Evolutionary conservation across 2,329 filamentous ascomycete genomes (phyloP).

Genomic region (Diaporthe longicolla): DNA sequence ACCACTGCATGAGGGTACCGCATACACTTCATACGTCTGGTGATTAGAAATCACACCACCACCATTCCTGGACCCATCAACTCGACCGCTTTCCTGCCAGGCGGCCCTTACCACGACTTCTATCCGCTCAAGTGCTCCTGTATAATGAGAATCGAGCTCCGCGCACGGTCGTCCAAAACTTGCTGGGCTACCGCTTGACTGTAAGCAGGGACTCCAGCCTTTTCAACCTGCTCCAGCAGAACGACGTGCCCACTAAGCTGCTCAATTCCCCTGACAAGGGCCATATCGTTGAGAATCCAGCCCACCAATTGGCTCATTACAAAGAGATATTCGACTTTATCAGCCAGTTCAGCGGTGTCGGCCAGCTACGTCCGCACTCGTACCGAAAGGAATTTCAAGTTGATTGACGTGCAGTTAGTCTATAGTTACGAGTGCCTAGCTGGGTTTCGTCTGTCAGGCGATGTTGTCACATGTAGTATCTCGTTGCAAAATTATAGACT

Average conservation of each 20-base stretch:
- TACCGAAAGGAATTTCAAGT: not conserved
- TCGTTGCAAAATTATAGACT: not conserved
- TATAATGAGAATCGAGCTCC: conserved; percentile 14
- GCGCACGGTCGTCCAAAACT: conserved; percentile 78
- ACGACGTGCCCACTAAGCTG: conserved; percentile 81
- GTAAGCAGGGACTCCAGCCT: conserved; percentile 87
- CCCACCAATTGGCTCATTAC: conserved; percentile 94
- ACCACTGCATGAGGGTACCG: too few species aligned
- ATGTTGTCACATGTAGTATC: too few species aligned
- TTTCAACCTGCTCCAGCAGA: conserved; percentile 87
- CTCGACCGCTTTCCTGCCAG: conserved; percentile 11
- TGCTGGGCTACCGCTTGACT: conserved; percentile 91
- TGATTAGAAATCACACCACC: too few species aligned
- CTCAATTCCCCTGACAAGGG: conserved; percentile 85
- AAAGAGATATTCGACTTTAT: conserved; percentile 86
- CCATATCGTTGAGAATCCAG: conserved; percentile 81
- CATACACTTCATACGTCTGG: too few species aligned
- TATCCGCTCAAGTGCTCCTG: conserved; percentile 8
- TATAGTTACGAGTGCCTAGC: not conserved
- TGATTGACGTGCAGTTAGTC: not conserved
- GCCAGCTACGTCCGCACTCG: not conserved
- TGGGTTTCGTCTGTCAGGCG: not conserved
- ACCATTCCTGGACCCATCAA: conserved; percentile 3
- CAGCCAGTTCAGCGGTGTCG: conserved; percentile 71
- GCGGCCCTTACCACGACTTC: conserved; percentile 17